Percentiles rank a stretch among this genome's conserved stretches.
These are phyloP conservation scores for Dendrobium nobile DNA, from an alignment of 106 monocot genomes.

Conservation along the genomic window DNA sequence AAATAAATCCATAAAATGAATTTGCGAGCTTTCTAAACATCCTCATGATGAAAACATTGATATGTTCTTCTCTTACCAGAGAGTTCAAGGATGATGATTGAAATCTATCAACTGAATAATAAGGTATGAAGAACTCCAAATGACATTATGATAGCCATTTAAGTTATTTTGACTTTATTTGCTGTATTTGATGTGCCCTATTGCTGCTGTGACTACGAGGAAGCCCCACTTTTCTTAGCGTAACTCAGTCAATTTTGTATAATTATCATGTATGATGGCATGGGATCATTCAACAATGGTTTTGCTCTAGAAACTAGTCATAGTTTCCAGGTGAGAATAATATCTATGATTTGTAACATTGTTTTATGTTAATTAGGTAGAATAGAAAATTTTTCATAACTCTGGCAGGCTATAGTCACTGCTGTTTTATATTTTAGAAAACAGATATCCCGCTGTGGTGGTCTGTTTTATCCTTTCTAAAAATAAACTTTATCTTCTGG, in stretches of 20 bases:
- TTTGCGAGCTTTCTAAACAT: neutral
- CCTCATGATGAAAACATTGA: neutral
- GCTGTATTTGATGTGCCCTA: neutral
- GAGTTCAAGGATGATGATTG: slow-evolving; percentile 21
- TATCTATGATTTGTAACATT: too few relatives aligned
- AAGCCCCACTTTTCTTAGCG: neutral
- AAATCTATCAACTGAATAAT: neutral
- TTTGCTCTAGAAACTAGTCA: too few relatives aligned
- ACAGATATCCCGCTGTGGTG: too few relatives aligned
- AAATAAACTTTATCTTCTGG: too few relatives aligned
- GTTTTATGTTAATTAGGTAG: too few relatives aligned
- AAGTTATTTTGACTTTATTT: neutral
- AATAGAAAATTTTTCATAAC: too few relatives aligned
- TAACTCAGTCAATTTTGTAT: neutral
- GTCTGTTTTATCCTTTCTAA: too few relatives aligned
- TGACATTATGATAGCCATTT: neutral
- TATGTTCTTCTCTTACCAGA: neutral
- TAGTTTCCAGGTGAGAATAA: too few relatives aligned
- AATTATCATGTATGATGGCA: neutral
- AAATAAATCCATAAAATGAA: neutral
- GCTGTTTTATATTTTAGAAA: too few relatives aligned
- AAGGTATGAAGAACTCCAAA: neutral
- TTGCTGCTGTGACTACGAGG: neutral
- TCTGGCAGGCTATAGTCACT: too few relatives aligned
- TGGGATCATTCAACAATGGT: neutral